Evolutionary conservation across 768 basidiomycete genomes (phyloP).

Genomic region (Lactarius akahatsu): DNA sequence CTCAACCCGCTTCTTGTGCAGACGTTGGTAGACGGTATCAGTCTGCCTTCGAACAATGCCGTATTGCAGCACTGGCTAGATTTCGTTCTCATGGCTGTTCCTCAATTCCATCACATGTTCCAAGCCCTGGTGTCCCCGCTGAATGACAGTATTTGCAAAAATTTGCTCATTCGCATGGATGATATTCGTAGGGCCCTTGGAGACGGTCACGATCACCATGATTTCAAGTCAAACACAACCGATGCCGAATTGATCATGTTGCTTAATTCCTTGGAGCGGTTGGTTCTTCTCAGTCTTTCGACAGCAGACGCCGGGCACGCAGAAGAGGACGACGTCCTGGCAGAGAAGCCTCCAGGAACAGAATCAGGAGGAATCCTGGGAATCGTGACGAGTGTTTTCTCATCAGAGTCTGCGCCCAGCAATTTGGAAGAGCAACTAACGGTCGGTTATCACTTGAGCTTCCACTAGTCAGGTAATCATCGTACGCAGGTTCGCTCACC

Average conservation of each 20-base stretch:
- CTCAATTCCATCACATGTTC: constrained; percentile 75
- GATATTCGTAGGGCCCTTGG: constrained; percentile 42
- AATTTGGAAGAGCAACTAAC: constrained; percentile 54
- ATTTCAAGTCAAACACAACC: constrained; percentile 52
- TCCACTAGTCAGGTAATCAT: constrained; percentile 3
- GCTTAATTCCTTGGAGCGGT: constrained; percentile 77
- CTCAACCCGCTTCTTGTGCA: constrained; percentile 74
- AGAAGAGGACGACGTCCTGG: constrained; percentile 54
- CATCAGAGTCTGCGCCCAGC: constrained; percentile 56
- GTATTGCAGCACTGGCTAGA: constrained; percentile 96
- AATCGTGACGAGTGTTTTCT: constrained; percentile 89
- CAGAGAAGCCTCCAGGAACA: constrained; percentile 50
- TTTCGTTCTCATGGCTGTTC: constrained; percentile 87
- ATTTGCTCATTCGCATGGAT: constrained; percentile 55
- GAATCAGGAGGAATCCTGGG: constrained; percentile 75
- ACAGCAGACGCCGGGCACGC: constrained; percentile 47
- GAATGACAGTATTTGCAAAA: constrained; percentile 75
- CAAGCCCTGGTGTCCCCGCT: constrained; percentile 69
- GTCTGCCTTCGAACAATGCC: constrained; percentile 64
- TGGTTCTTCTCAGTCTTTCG: constrained; percentile 71
- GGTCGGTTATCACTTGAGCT: constrained; percentile 41
- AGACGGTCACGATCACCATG: constrained; percentile 39
- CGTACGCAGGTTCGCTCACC: constrained; percentile 60
- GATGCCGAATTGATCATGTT: constrained; percentile 86
- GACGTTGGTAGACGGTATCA: constrained; percentile 79